Conservation (phyloP, 192 early-diverging fungal genomes). For the Coemansia sp. region DNA sequence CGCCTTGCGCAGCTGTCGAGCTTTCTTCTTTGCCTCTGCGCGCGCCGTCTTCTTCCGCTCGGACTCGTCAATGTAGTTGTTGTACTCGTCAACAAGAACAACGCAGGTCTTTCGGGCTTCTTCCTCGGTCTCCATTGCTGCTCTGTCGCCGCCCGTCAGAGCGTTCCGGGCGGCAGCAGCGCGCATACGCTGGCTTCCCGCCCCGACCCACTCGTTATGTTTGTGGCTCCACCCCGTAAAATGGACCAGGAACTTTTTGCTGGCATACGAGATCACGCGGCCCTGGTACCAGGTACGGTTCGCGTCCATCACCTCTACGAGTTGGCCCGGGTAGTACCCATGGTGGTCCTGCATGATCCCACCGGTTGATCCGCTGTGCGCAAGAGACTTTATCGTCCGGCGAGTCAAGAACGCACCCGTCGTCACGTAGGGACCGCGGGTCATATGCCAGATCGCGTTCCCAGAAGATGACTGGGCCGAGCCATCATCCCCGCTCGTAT, state of each 20-base stretch:
- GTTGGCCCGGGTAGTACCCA: conserved; percentile 42
- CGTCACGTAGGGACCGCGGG: conserved; percentile 34
- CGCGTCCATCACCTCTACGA: conserved; percentile 42
- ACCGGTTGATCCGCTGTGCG: conserved; percentile 37
- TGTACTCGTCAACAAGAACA: conserved; percentile 36
- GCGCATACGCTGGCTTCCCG: conserved; percentile 39
- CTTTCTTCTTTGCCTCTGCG: conserved; percentile 2
- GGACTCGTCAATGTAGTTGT: conserved; percentile 22
- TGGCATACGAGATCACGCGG: conserved; percentile 34
- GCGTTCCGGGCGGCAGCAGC: not conserved
- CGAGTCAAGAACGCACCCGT: conserved; percentile 46
- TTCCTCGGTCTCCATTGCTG: conserved; percentile 43
- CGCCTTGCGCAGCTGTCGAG: not conserved
- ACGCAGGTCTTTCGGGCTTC: conserved; percentile 33
- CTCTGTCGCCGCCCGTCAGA: too few relatives aligned
- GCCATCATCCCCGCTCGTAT: too few relatives aligned
- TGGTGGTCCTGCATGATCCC: conserved; percentile 48
- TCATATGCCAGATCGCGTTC: conserved; percentile 31
- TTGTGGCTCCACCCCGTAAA: conserved; percentile 36
- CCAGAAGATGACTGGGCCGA: not conserved
- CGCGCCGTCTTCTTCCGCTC: conserved; percentile 16
- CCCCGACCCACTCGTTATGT: conserved; percentile 46
- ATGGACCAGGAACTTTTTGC: conserved; percentile 40
- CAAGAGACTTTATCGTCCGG: conserved; percentile 35
- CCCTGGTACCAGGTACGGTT: conserved; percentile 43